Evolutionary conservation across 2,329 filamentous ascomycete species (phyloP), one percentile per base, ranked within the genome.

Genomic region (Fusarium sp.): DNA sequence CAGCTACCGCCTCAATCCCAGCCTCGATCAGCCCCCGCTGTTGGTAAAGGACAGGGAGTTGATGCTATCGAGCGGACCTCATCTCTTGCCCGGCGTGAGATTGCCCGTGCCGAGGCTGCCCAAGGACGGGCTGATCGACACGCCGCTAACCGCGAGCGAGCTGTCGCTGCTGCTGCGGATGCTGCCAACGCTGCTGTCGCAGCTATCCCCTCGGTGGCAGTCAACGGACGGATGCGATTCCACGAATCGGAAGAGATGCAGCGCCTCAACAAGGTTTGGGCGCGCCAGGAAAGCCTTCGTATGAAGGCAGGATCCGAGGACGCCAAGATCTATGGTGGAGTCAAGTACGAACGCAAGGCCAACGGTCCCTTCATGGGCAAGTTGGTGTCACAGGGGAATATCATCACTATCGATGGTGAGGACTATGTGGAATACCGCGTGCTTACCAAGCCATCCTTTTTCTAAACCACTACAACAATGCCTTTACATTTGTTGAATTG

Each of bases 351-450:
- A 79, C 86, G 89, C 62, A 91, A 91, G 81, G 80, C 85, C 35
- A 90, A 81, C 5, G 90, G 90, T 0, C 89, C 89, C 0, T 91
- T 92, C 67, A 84, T 86, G 70, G 90, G 90, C 27, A 91, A 91
- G 78, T 85, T 92, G n/a, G 89, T 91, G 33, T 90, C 88, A 55
- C 86, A 89, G 68, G 88, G 90, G 6, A 87, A 86, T 11, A 89
- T 92, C 24, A 86, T 92, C 75, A 91, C 83, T 56, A 92, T 92
- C 67, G 89, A 92, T 67, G 90, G 90, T 24, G 90, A 92, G 77
- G 90, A 92, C 71, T 92, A 90, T 69, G 89, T 92, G 36, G 90
- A 92, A 78, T 92, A 92, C 72, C 86, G 90, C 2, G 89, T 92
- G 2, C 85, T 92, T 29, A 91, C 88, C 1, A 92, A 91, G 80